Conservation (phyloP, 495 filamentous ascomycete species). For the Neurospora sp. region DNA sequence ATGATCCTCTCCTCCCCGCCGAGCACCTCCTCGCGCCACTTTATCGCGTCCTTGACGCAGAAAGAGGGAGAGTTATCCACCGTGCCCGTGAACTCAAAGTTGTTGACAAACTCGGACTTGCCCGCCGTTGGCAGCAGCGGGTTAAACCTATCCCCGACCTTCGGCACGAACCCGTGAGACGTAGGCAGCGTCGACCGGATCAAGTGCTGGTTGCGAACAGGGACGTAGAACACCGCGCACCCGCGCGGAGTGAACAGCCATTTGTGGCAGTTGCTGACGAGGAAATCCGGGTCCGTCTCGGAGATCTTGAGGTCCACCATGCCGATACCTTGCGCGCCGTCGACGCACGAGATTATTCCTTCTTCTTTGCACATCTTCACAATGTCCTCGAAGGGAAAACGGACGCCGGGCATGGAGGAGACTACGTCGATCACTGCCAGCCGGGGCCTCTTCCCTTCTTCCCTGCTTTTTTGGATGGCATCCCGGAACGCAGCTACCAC, state of each 20-base stretch:
- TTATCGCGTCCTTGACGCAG: conserved; percentile 58
- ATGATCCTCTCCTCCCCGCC: conserved; percentile 67
- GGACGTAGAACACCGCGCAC: conserved; percentile 72
- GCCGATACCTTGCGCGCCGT: conserved; percentile 76
- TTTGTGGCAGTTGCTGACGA: conserved; percentile 80
- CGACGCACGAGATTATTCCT: conserved; percentile 54
- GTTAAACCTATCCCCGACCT: conserved; percentile 24
- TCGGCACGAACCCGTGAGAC: conserved; percentile 45
- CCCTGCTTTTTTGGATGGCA: conserved; percentile 26
- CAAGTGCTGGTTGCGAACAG: conserved; percentile 57
- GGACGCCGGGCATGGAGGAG: conserved; percentile 60
- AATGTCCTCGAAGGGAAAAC: conserved; percentile 68
- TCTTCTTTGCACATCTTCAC: conserved; percentile 51
- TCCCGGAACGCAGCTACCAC: conserved; percentile 44
- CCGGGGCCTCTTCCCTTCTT: conserved; percentile 35
- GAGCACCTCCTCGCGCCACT: conserved; percentile 54
- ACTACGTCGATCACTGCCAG: conserved; percentile 76
- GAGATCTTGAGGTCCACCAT: conserved; percentile 59
- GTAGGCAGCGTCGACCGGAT: conserved; percentile 72
- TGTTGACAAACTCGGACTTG: conserved; percentile 51
- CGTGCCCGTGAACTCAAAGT: conserved; percentile 74
- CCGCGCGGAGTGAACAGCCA: conserved; percentile 83
- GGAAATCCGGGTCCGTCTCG: conserved; percentile 66
- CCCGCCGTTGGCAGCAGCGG: conserved; percentile 31
- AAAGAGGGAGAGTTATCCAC: conserved; percentile 60